These are phyloP conservation scores for Pseudogymnoascus sp. DNA, from an alignment of 2,329 filamentous ascomycete genomes.

Conservation along the genomic window DNA sequence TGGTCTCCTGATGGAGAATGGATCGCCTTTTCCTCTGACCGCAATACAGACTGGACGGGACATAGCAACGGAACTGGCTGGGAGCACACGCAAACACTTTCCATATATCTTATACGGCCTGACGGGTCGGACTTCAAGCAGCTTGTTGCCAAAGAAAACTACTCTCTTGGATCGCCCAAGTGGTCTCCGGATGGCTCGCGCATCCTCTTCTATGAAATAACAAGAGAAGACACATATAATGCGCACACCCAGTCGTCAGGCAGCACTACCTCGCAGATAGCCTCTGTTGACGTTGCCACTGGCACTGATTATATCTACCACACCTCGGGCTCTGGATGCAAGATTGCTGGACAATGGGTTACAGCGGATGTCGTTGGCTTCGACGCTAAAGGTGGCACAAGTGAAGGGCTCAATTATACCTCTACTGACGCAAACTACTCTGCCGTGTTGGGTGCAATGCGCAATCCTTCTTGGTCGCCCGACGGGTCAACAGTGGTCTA, in stretches of 20 bases:
- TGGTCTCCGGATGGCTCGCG: constrained; percentile 32
- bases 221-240: constrained; percentile 31
- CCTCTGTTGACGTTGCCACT: constrained; percentile 34
- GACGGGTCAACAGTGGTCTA: constrained; percentile 20
- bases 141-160: constrained; percentile 28
- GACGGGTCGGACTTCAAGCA: constrained; percentile 32
- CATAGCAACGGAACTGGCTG: constrained; percentile 34
- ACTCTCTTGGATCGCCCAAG: constrained; percentile 32
- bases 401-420: constrained; percentile 19
- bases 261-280: constrained; percentile 27
- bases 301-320: constrained; percentile 27
- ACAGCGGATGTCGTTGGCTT: constrained; percentile 16
- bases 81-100: constrained; percentile 35
- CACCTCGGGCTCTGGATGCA: constrained; percentile 16
- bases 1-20: constrained; percentile 36
- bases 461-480: constrained; percentile 19
- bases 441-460: constrained; percentile 13
- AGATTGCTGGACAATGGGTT: constrained; percentile 16
- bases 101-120: constrained; percentile 33
- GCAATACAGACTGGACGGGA: constrained; percentile 35
- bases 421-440: constrained; percentile 7
- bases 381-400: constrained; percentile 13
- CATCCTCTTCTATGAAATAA: constrained; percentile 34
- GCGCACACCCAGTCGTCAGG: constrained; percentile 27
- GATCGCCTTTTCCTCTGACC: constrained; percentile 35